phyloP scores from a whole-genome alignment of 257 asterid species.

The Osmanthus fragrans region DNA sequence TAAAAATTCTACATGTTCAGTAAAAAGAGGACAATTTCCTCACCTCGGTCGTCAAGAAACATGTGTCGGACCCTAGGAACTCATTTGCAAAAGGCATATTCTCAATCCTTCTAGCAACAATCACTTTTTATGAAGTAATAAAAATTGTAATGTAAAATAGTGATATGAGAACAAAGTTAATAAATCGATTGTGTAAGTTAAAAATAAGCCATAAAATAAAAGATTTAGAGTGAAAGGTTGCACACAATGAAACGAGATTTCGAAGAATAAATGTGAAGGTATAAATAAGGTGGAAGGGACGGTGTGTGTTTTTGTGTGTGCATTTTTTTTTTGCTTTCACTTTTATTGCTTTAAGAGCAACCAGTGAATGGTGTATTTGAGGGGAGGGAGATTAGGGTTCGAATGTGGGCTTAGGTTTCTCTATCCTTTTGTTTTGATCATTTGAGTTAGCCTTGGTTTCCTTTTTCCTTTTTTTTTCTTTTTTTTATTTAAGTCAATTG shows the following conservation, averaged over 20 bases:
- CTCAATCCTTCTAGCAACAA: slow-evolving; percentile 19
- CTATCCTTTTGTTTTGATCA: no score
- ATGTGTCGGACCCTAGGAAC: slow-evolving; percentile 17
- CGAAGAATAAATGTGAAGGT: slow-evolving; percentile 17
- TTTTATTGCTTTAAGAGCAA: slow-evolving; percentile 28
- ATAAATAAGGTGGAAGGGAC: slow-evolving; percentile 19
- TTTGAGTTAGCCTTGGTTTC: no score
- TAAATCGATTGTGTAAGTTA: not conserved
- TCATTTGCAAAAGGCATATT: slow-evolving; percentile 3
- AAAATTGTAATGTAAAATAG: not conserved
- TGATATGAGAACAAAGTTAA: not conserved
- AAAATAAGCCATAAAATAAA: not conserved
- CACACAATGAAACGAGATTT: slow-evolving; percentile 27
- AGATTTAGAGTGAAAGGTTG: slow-evolving; percentile 17
- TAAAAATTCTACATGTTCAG: not conserved
- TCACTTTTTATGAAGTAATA: not conserved
- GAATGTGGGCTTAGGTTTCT: no score
- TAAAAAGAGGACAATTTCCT: slow-evolving; percentile 13
- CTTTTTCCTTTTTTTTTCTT: no score
- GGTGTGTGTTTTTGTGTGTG: slow-evolving; percentile 22
- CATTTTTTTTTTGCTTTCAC: slow-evolving; percentile 13
- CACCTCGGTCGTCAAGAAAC: slow-evolving; percentile 42
- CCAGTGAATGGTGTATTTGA: slow-evolving; percentile 7
- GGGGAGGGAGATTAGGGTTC: no score
- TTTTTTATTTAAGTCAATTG: no score